Evolutionary conservation across 768 basidiomycete genomes (phyloP).

Genomic region (Russula olivacea): DNA sequence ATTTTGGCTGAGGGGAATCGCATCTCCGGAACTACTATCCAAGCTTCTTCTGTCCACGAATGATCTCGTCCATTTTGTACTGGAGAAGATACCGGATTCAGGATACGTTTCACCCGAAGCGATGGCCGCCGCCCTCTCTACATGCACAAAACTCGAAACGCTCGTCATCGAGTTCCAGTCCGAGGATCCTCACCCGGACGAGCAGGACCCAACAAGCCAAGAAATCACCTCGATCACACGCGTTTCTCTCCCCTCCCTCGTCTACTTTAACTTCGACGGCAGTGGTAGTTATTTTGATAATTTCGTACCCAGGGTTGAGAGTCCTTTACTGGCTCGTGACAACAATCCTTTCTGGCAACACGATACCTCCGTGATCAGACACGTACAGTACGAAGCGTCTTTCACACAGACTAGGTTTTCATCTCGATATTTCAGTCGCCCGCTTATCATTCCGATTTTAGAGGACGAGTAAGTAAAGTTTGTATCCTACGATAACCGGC

Average conservation of each 20-base stretch:
- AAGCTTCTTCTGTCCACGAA: not conserved
- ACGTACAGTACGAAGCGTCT: not conserved
- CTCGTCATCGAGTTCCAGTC: conserved; percentile 2
- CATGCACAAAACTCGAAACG: not conserved
- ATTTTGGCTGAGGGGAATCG: not conserved
- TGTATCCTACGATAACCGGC: no score
- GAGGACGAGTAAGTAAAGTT: not conserved
- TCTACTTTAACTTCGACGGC: not conserved
- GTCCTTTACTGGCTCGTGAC: not conserved
- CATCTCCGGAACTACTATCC: conserved; percentile 4
- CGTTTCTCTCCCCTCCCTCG: not conserved
- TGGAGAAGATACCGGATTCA: conserved; percentile 3
- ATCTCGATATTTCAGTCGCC: not conserved
- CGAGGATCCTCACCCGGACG: not conserved
- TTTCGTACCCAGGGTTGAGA: not conserved
- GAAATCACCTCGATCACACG: not conserved
- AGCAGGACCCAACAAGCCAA: not conserved
- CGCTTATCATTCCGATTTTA: not conserved
- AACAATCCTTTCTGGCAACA: not conserved
- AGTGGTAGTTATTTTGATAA: not conserved
- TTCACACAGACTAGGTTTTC: not conserved
- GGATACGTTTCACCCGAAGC: conserved; percentile 6
- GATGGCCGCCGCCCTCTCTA: not conserved
- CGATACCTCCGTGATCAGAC: not conserved
- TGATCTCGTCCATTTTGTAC: not conserved